Conservation (phyloP, 1,139 yeast genomes). For the Suhomyces kunorum region DNA sequence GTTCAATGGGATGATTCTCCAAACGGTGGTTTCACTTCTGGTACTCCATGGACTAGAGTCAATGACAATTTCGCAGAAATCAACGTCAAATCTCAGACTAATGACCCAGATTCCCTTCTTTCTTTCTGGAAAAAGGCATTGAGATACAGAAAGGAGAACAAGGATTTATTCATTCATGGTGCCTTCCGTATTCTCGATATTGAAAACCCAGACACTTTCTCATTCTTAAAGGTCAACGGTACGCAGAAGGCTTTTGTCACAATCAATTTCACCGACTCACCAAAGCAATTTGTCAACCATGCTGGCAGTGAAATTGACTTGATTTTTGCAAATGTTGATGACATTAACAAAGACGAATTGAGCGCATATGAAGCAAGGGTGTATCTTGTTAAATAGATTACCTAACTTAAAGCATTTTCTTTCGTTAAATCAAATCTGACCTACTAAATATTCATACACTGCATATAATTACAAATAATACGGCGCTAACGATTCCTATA, state of each 20-base stretch:
- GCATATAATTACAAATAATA: no score
- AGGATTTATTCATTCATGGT: slow-evolving; percentile 23
- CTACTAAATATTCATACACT: no score
- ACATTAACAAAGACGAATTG: slow-evolving; percentile 13
- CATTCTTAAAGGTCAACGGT: slow-evolving; percentile 17
- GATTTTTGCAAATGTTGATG: slow-evolving; percentile 9
- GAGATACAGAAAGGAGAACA: slow-evolving; percentile 20
- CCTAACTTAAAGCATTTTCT: no score
- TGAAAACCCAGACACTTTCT: slow-evolving; percentile 20
- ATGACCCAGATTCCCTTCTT: slow-evolving; percentile 24
- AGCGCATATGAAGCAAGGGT: slow-evolving; percentile 22
- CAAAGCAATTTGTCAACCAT: slow-evolving; percentile 8
- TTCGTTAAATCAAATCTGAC: not conserved
- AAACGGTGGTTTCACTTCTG: slow-evolving; percentile 25
- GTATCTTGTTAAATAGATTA: slow-evolving; percentile 15
- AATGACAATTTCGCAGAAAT: slow-evolving; percentile 24
- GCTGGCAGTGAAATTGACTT: slow-evolving; percentile 7
- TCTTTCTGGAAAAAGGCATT: slow-evolving; percentile 24
- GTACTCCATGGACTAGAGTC: slow-evolving; percentile 27
- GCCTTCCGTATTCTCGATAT: slow-evolving; percentile 19
- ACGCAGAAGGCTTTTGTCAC: slow-evolving; percentile 18
- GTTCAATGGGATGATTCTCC: slow-evolving; percentile 26
- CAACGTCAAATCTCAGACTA: slow-evolving; percentile 24
- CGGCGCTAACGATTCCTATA: no score
- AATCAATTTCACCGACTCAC: slow-evolving; percentile 19